Evolutionary conservation across 2,329 filamentous ascomycete genomes (phyloP), one percentile per base, ranked within the genome.

Genomic region (Epichloe elymi): DNA sequence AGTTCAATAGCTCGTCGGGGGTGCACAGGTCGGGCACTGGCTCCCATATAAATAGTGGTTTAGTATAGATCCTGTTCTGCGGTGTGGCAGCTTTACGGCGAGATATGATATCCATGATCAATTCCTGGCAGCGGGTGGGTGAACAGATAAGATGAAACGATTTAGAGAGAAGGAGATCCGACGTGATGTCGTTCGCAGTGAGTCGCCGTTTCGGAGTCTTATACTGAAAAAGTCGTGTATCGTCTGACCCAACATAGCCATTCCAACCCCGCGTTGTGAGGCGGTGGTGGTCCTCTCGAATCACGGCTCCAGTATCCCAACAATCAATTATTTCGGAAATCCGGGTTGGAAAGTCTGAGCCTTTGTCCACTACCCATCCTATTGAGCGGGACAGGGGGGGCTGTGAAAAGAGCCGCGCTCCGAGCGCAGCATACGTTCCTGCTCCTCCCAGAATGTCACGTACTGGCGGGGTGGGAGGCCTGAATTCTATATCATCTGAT

Each of bases 211-310:
- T 97, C 1, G 88, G 84, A 0, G 90, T 96, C 49, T 82, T 74
- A 65, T 97, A 98, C 64, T 81, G 83, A 73, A 98, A 98, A 7
- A 83, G 83, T 67, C 77, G 73, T 56, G 82, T 77, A 64, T 86
- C 79, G 53, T 81, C 80, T 49, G 80, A 75, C 35, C 79, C 76
- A 38, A 83, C 80, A 63, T 97, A 97, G 47, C 86, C 86, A 65
- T 97, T 97, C 88, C 88, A 95, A 44, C 86, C 90, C 44, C 88
- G 80, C 0, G 93, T 98, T 2, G 91, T 97, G 47, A 87, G 73
- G 23, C 87, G 80, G 6, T 75, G 66, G 1, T 74, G 71, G 50
- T 86, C 82, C 46, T 79, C 70, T 49, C 89, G 79, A 56, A 93
- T 70, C 15, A 88, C 61, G 19, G 80, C 86, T 5, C 79, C 79